Evolutionary conservation across 2,329 filamentous ascomycete genomes (phyloP), one percentile per base, ranked within the genome.

Genomic region (Botrytis tulipae): DNA sequence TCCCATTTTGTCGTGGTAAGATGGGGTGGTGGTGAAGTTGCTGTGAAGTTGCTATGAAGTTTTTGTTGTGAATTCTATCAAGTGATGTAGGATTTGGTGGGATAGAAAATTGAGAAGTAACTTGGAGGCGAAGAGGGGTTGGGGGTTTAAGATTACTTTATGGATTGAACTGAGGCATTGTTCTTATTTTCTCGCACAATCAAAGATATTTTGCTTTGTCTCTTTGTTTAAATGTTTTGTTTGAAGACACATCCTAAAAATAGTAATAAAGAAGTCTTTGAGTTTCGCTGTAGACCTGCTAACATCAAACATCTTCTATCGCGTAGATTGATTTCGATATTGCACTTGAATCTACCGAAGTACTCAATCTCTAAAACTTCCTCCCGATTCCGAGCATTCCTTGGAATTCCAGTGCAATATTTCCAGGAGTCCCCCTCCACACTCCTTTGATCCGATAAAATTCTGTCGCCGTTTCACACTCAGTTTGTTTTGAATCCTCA

Each of bases 181-280:
- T 69, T 57, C 66, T 54, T 14, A 25, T 5, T 16, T 8, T 22
- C 40, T 57, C 3, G 3, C 2, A 16, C n/a, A 12, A 32, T 69
- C 10, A 18, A 18, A 44, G 66, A 44, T 1, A 1, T 1, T 32
- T 68, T 20, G 12, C 4, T 32, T 57, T n/a, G 4, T 69, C 10
- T 57, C 8, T 69, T 32, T 69, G 18, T 57, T 3, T 10, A 1
- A 32, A 25, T 20, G 1, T 25, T 42, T 16, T 68, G 9, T 42
- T 57, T 40, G n/a, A 68, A 32, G 37, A 18, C 18, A 42, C 6
- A 16, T 44, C 42, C 48, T 42, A 57, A 57, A 51, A 57, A 57
- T 25, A 9, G 25, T 18, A 42, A 69, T n/a, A 44, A 57, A 44
- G n/a, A 69, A 69, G 37, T 69, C 48, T 25, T 69, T 59, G 48